Base-by-base conservation (phyloP, 2,329 filamentous ascomycete species). In the Cladosporium velox region DNA sequence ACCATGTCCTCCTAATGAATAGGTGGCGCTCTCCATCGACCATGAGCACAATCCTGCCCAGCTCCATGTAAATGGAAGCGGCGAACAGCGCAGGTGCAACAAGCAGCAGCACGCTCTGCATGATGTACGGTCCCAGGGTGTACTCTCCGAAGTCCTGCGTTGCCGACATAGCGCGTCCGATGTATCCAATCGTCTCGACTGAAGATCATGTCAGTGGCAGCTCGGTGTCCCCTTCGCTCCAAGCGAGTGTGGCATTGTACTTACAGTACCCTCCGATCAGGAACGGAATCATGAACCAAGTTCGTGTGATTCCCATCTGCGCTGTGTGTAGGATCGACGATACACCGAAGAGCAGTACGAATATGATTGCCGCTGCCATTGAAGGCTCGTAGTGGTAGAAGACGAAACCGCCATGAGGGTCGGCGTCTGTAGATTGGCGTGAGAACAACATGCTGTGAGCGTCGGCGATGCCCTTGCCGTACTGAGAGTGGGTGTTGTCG, bases 181-280 rank as follows among this genome's bases (percentile, higher is more conserved):
- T 72, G 70, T 86, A 87, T 18, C 85, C 85, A 24, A 86, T 76
- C 0, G 77, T 73, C 70, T 87, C 83, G 72, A 86, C 83, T 85
- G 4, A 1, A 28, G 10, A 15, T 2, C 26, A 8, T 38, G 11
- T 58, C 21, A 58, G 54, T 28, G 26, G 3, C 21, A 3, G 34
- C 32, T 7, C 30, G 24, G 52, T 62, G 41, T 32, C 35, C 18
- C 32, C 4, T 30, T 34, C 4, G 49, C 2, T 2, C 24, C 2
- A 21, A 52, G 49, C 41, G 8, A 47, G 41, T 21, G 10, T 24
- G 41, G 11, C n/a, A 14, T 14, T 28, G 24, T 6, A 74, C 76
- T 65, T 76, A 85, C 83, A 84, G n/a, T 80, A 65, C 24, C 82
- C 81, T n/a, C 84, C 84, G n/a, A 86, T 72, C 6, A 83, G 68